A percentile compares a stretch with the other conserved stretches of the same genome.
These are phyloP conservation scores for Solanum medicagineum DNA, from an alignment of 257 asterid genomes.

Conservation along the genomic window DNA sequence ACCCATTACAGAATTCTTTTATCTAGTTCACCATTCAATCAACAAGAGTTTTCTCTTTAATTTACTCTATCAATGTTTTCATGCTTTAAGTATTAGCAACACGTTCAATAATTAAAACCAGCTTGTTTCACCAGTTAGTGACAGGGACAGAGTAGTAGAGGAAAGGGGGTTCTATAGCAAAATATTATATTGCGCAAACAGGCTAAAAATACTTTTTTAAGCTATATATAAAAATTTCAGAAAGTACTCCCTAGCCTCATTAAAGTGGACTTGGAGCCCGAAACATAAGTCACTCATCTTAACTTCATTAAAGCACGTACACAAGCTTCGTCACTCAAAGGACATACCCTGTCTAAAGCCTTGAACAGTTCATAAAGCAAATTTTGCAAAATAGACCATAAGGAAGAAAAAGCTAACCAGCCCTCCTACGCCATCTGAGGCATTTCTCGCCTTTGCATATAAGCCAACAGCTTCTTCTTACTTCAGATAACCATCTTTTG, in stretches of 20 bases:
- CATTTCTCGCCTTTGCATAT: background rate
- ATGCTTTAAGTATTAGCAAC: too few relatives aligned
- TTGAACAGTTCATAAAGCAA: background rate
- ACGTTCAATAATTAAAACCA: background rate
- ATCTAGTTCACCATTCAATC: too few relatives aligned
- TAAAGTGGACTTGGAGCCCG: background rate
- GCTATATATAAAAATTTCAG: background rate
- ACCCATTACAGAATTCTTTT: too few relatives aligned
- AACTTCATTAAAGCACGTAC: background rate
- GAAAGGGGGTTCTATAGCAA: background rate
- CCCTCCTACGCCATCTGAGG: background rate
- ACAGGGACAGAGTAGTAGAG: background rate
- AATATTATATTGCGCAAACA: background rate
- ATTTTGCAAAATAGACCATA: background rate
- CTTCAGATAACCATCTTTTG: background rate
- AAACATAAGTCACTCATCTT: background rate
- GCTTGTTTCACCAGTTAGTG: background rate
- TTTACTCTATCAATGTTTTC: too few relatives aligned
- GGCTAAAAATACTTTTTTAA: background rate
- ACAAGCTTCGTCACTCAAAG: background rate
- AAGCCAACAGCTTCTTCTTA: background rate
- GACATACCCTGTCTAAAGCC: background rate
- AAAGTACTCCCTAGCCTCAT: background rate
- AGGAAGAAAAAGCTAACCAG: background rate
- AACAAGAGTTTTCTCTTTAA: too few relatives aligned